Conservation (phyloP, 2,329 filamentous ascomycete genomes). For the Cladosporium austrohemisphaericum region DNA sequence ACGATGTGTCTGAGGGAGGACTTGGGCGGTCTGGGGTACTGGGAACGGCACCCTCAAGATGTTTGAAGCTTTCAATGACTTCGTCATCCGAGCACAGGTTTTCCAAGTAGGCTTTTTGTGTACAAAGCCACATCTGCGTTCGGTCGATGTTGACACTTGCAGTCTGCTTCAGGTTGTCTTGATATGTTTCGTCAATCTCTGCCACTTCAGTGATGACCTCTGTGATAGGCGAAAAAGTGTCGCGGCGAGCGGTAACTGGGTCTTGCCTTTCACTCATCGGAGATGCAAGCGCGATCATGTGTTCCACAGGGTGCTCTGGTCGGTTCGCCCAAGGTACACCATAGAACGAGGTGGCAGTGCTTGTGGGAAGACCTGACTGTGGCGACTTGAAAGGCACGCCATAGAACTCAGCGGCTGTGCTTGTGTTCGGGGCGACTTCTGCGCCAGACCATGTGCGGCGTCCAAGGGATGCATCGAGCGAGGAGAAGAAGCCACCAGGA, state of each 20-base stretch:
- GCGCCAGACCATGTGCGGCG: constrained; percentile 76
- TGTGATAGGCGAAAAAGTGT: constrained; percentile 38
- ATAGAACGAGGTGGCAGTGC: constrained; percentile 88
- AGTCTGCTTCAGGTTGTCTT: constrained; percentile 65
- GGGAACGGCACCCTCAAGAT: constrained; percentile 29
- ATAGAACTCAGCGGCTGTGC: constrained; percentile 90
- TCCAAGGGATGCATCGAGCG: constrained; percentile 64
- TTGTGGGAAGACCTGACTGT: constrained; percentile 64
- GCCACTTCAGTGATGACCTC: constrained; percentile 37
- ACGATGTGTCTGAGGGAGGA: constrained; percentile 23
- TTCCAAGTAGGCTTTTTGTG: constrained; percentile 66
- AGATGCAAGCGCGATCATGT: constrained; percentile 58
- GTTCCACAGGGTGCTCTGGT: constrained; percentile 54
- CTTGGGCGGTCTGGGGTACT: constrained; percentile 29
- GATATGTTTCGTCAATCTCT: constrained; percentile 66
- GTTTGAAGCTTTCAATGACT: constrained; percentile 28
- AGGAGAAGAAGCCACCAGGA: constrained; percentile 86
- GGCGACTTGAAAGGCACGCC: constrained; percentile 66
- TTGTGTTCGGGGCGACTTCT: constrained; percentile 68
- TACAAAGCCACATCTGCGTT: constrained; percentile 80
- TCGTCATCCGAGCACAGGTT: constrained; percentile 31
- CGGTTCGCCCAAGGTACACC: constrained; percentile 64
- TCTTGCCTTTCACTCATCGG: constrained; percentile 42
- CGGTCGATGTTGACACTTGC: constrained; percentile 74
- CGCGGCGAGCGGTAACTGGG: constrained; percentile 64